Conservation (phyloP, 2,329 filamentous ascomycete genomes). For the Emmonsiellopsis sp. region DNA sequence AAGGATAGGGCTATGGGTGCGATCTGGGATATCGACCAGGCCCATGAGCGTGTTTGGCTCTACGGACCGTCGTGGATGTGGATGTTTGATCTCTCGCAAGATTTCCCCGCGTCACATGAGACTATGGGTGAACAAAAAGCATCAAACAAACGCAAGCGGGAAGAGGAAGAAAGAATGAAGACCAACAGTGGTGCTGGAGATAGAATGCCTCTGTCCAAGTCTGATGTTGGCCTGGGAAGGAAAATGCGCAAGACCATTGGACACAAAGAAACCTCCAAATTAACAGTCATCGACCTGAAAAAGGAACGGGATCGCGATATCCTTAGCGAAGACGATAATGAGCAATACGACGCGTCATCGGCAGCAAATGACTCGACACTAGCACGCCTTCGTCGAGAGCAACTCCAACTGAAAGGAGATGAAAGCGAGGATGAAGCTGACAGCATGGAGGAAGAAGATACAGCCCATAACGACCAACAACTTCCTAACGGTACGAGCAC, state of each 20-base stretch:
- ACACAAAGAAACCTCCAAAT: slow-evolving; percentile 23
- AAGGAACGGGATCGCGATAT: slow-evolving; percentile 19
- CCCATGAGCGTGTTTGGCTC: slow-evolving; percentile 65
- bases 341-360: slow-evolving; percentile 24
- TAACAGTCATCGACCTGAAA: slow-evolving; percentile 24
- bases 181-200: slow-evolving; percentile 49
- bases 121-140: slow-evolving; percentile 9
- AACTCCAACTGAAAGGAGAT: neutral
- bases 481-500: slow-evolving; percentile 7
- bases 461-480: slow-evolving; percentile 1
- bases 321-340: slow-evolving; percentile 25
- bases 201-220: slow-evolving; percentile 37
- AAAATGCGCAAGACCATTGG: slow-evolving; percentile 42
- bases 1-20: slow-evolving; percentile 75
- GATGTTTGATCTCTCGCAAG: slow-evolving; percentile 78
- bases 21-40: slow-evolving; percentile 62
- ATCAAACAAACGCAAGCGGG: slow-evolving; percentile 34
- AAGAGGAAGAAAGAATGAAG: slow-evolving; percentile 36
- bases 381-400: slow-evolving; percentile 23
- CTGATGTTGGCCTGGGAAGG: slow-evolving; percentile 34
- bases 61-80: slow-evolving; percentile 80
- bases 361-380: slow-evolving; percentile 22
- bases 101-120: slow-evolving; percentile 45
- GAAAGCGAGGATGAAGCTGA: neutral
- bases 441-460: slow-evolving; percentile 12